Evolutionary conservation across 371 early-diverging fungal species (phyloP), one percentile per base, ranked within the genome.

Genomic region (Mortierella sp.): DNA sequence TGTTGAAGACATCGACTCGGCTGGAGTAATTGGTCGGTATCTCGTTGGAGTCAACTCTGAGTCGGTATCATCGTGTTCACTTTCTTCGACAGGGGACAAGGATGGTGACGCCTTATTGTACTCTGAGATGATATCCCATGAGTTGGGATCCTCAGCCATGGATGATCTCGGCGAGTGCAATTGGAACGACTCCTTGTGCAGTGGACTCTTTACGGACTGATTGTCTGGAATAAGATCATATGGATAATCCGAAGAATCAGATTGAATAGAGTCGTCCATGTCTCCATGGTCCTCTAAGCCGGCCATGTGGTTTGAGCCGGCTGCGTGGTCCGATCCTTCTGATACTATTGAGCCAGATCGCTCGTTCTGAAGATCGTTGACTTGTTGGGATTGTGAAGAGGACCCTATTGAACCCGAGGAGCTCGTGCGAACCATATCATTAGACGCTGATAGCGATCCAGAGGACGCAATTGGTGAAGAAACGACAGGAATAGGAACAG

Each of bases 71-170:
- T 49, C 42, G 54, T 47, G 19, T 34, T 26, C 26, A 34, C n/a
- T 21, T 38, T 52, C 54, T 1, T 58, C 67, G 30, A 41, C 49
- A 18, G 62, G 53, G 2, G 76, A 76, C 30, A 69, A 51, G 21
- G 70, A 66, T 8, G 76, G 76, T 10, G 78, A 76, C 0, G 67
- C 64, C 16, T 48, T 69, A 38, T 63, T 60, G 46, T 61, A 65
- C 14, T 52, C 54, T 2, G 62, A 53, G 26, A 53, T 31, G 23
- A 34, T 34, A 34, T 34, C 34, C 34, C 34, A 34, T 34, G 34
- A 34, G 10, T 34, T 10, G 34, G 34, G 34, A 4, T 7, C 34
- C 10, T 34, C 34, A 10, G 34, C 4, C 34, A 10, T 45, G 1
- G 19, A 1, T 31, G 38, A 18, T 39, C 54, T 19, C 39, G 6